A percentile compares a stretch with the other conserved stretches of the same genome.
phyloP scores from a whole-genome alignment of 2,329 filamentous ascomycete genomes.

The Lachnellula willkommii region DNA sequence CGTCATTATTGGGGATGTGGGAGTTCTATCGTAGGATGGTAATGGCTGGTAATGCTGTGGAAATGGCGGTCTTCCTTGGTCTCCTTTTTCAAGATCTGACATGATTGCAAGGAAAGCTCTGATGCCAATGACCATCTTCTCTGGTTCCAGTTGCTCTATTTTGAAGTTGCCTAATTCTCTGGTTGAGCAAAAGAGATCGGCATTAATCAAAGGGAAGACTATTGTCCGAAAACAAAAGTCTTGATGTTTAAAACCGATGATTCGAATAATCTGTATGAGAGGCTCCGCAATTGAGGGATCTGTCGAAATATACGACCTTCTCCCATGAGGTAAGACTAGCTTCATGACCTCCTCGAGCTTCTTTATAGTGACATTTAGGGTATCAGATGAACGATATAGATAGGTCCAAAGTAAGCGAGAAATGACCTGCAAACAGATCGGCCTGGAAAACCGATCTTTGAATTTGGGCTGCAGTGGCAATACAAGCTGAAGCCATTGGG shows the following conservation, averaged over 20 bases:
- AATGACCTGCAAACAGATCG: conserved; percentile 79
- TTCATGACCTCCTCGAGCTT: conserved; percentile 89
- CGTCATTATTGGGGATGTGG: conserved; percentile 46
- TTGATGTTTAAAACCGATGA: conserved; percentile 89
- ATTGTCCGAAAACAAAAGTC: conserved; percentile 89
- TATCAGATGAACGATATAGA: conserved; percentile 76
- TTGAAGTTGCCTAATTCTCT: conserved; percentile 52
- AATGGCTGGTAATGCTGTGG: conserved; percentile 58
- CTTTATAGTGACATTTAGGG: conserved; percentile 58
- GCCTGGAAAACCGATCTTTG: conserved; percentile 75
- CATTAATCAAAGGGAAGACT: conserved; percentile 93
- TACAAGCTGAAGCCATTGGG: conserved; percentile 81
- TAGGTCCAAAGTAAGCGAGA: conserved; percentile 93
- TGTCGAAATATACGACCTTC: conserved; percentile 73
- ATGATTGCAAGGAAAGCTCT: conserved; percentile 90
- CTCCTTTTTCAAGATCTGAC: conserved; percentile 82
- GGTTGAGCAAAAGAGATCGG: conserved; percentile 71
- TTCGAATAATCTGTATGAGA: conserved; percentile 85
- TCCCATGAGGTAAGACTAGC: conserved; percentile 74
- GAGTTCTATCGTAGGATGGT: conserved; percentile 39
- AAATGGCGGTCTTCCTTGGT: conserved; percentile 73
- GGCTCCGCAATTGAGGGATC: conserved; percentile 83
- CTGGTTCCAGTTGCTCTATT: conserved; percentile 90
- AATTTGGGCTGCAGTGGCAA: conserved; percentile 72
- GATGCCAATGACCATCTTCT: conserved; percentile 96